Evolutionary conservation across 176 grass and related monocot genomes (phyloP), one percentile per base, ranked within the genome.

Genomic region (Oryza rufipogon): DNA sequence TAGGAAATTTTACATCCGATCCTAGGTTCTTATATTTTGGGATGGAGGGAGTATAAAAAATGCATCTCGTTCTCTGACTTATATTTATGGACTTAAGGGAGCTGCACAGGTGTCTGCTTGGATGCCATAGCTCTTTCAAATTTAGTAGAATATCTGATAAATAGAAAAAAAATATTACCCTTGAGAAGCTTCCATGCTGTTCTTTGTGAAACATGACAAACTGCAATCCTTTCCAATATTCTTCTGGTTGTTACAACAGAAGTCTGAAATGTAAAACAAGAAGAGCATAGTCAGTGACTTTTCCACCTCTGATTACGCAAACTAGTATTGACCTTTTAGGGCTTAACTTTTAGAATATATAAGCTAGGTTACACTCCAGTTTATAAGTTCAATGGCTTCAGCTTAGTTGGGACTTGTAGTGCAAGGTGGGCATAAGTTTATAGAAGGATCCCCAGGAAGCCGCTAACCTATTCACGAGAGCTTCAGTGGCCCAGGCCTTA

Each of bases 181-280:
- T 99, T 99, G 71, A 96, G 91, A 91, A 99, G 89, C 81, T 99
- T 99, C 96, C 96, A 99, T 89, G 96, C 93, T 81, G 92, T 96
- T 92, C 96, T 94, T 68, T 73, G 81, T 68, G 96, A 99, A 90
- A 99, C 88, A 91, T 87, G 76, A 71, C 79, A 54, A 86, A 96
- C 86, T 11, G 10, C 81, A 88, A 96, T 86, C 84, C 96, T 92
- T 96, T 99, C 93, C 80, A 99, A 85, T 76, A 94, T 88, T 77
- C 96, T 78, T 83, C 93, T 99, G 26, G 89, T 91, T 47, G 96
- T 99, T 51, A 96, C 96, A 80, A 94, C 77, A 74, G 91, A 72
- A 89, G 81, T 89, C 96, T 98, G 89, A 85, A 84, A 90, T 80
- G 74, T 70, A 79, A 66, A 79, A 78, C 7, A 73, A 80, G 23